Percentiles rank a stretch among this genome's conserved stretches.
Conservation (phyloP, 2,329 filamentous ascomycete species). For the Colletotrichum cuscutae region DNA sequence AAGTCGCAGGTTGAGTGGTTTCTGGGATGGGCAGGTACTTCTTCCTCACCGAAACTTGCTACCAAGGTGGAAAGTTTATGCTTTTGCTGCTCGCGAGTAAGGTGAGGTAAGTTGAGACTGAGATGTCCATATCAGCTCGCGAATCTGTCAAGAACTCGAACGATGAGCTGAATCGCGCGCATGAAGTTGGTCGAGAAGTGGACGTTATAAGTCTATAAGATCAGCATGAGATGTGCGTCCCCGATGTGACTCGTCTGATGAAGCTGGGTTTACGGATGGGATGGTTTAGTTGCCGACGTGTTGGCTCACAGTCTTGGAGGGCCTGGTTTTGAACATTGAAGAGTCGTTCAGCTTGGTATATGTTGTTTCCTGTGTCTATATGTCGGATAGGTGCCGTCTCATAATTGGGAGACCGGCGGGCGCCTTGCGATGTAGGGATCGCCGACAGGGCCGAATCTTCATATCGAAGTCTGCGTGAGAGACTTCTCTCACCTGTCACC, state of each 20-base stretch:
- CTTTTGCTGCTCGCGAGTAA: not conserved
- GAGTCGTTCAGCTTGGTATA: not conserved
- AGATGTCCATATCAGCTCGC: not conserved
- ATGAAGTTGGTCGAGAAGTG: not conserved
- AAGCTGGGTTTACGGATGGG: not conserved
- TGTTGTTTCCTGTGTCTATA: not conserved
- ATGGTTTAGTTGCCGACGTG: not conserved
- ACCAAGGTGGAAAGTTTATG: not conserved
- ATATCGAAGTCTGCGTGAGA: not conserved
- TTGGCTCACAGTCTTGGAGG: no score
- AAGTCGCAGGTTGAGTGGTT: constrained; percentile 2
- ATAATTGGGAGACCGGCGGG: not conserved
- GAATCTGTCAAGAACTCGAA: not conserved
- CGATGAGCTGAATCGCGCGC: constrained; percentile 8
- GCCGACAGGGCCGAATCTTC: not conserved
- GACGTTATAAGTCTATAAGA: not conserved
- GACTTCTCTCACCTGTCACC: not conserved
- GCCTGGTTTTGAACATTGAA: not conserved
- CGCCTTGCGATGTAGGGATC: not conserved
- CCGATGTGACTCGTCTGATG: not conserved
- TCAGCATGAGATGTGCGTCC: not conserved
- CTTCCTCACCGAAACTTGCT: no score
- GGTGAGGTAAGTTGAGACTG: not conserved
- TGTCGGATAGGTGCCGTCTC: not conserved
- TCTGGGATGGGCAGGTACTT: not conserved